Base-by-base conservation (phyloP, 768 basidiomycete species). In the Mycena belliarum region DNA sequence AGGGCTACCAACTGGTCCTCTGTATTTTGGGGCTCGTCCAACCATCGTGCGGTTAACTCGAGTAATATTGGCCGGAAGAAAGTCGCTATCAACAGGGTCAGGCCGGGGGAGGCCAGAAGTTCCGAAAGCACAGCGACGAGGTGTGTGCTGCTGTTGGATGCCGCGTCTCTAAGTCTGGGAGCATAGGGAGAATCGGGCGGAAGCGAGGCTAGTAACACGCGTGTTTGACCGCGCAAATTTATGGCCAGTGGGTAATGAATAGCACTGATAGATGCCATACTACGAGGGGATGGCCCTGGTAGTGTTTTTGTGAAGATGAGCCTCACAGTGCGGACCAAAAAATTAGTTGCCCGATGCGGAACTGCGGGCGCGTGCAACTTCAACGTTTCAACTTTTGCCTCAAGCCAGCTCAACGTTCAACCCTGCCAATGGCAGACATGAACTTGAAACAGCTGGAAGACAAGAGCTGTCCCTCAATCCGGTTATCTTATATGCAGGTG, bases 11-110 rank as follows among this genome's bases (percentile, higher is more conserved):
- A 72, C 64, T 82, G 79, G 37, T 82, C 79, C 52, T 83, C 79
- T 23, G 75, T 63, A 57, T 78, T 73, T 40, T 79, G 71, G 35
- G 76, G 65, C 20, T 77, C 73, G n/a, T 87, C 75, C 40, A 95
- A 68, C 93, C 93, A 97, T 65, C 90, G 73, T 4, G 89, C 89
- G 65, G 87, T 87, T 24, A 98, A 73, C 70, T 96, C 91, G 25
- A 89, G 65, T 37, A 93, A 70, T 50, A 98, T 72, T 4, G 95
- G 95, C 59, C 89, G 76, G 73, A n/a, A 98, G 12, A 81, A 61
- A 7, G 74, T 76, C 20, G 89, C 83, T 57, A 98, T 77, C 14
- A 75, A 65, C 28, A 80, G 65, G 0, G 93, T 93, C 41, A 88
- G 78, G 37, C 20, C 37, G 10, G 90, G 87, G 18, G 76, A 68